Conservation (phyloP, 768 basidiomycete species). For the Collybiopsis confluens region DNA sequence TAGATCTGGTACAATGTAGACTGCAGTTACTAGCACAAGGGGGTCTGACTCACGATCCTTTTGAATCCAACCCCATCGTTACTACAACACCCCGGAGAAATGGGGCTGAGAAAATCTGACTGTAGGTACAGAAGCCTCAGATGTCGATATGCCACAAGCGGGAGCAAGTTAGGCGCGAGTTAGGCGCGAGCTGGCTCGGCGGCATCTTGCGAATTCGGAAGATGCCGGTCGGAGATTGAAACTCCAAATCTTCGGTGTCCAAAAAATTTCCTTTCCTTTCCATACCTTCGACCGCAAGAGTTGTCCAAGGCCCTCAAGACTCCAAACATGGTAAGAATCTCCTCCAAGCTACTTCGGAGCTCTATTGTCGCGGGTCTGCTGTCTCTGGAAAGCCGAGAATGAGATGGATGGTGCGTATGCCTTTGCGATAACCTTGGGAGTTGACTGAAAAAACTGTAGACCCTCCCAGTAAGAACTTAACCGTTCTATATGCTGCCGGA, state of each 20-base stretch:
- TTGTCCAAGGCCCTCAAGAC: not conserved
- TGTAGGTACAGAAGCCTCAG: too few relatives aligned
- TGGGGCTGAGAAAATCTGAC: too few relatives aligned
- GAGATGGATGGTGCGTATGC: slow-evolving; percentile 52
- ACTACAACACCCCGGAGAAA: too few relatives aligned
- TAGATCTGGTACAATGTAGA: too few relatives aligned
- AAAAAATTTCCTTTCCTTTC: not conserved
- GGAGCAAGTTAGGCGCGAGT: too few relatives aligned
- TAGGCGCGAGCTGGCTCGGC: not conserved
- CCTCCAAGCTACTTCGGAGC: slow-evolving; percentile 28
- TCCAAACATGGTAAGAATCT: slow-evolving; percentile 50
- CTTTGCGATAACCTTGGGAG: slow-evolving; percentile 30
- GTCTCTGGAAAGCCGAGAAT: slow-evolving; percentile 21
- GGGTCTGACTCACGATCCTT: too few relatives aligned
- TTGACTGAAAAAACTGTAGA: slow-evolving; percentile 10
- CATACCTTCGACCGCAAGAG: not conserved
- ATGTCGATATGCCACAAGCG: too few relatives aligned
- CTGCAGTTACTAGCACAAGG: too few relatives aligned
- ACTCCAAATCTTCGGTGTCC: not conserved
- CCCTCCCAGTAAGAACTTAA: slow-evolving; percentile 19
- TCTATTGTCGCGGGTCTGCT: slow-evolving; percentile 33
- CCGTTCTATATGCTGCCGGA: slow-evolving; percentile 22
- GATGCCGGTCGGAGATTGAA: not conserved
- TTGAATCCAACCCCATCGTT: too few relatives aligned
- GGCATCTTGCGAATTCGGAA: not conserved